Evolutionary conservation across 2,329 filamentous ascomycete species (phyloP), one percentile per base, ranked within the genome.

Genomic region (Myriangium duriaei): DNA sequence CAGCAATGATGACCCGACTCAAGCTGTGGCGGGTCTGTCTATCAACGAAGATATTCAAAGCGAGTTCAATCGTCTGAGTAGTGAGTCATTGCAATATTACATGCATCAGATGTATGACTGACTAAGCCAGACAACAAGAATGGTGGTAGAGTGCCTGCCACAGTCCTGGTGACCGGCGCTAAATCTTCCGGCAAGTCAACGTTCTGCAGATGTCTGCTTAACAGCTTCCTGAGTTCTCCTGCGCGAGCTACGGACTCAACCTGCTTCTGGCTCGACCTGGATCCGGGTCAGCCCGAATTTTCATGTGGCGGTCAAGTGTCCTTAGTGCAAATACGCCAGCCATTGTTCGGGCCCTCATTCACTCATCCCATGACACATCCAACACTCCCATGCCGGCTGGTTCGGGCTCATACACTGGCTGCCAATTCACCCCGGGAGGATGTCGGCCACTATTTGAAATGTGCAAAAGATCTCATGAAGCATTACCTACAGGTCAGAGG

Each of bases 111-210:
- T n/a, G n/a, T n/a, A n/a, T n/a, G n/a, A 11, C 42, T 43, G 30
- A 39, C 40, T 11, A 36, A 24, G 71, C 69, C 2, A 69, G 71
- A 6, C 64, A 73, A 4, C 68, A 71, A 49, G 11, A 38, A n/a
- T n/a, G n/a, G n/a, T n/a, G n/a, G n/a, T n/a, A n/a, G 74, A 76
- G 77, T 74, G 59, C 73, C 36, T 10, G 5, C 36, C 2, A 60
- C 63, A 2, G 62, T 74, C 5, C 62, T 86, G 43, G 61, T 84
- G 2, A 77, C 77, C 34, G 81, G 81, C 0, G 72, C 78, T 0
- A 81, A 84, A 45, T 76, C 72, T 1, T 74, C 80, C 2, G 81
- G 81, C 2, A 87, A 87, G 51, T 86, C 81, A 1, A 85, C 79
- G 0, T 81, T 86, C 52, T 71, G 72, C 10, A 73, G 71, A 33